These are phyloP conservation scores for Xerocomus amazonicus DNA, from an alignment of 1,284 basidiomycete genomes.

Conservation along the genomic window DNA sequence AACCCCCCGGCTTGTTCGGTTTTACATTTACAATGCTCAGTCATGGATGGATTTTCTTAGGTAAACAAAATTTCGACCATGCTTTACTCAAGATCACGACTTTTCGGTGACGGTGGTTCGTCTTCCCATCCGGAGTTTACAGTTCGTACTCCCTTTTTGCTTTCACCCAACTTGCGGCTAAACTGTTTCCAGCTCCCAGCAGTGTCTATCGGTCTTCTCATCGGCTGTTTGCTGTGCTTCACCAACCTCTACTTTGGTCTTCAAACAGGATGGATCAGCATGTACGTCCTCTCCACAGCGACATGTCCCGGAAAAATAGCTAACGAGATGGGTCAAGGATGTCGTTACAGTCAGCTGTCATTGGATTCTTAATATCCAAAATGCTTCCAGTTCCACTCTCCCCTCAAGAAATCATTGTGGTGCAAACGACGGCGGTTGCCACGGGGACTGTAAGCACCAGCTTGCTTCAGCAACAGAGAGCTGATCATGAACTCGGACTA, in stretches of 20 bases:
- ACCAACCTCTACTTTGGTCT: slow-evolving; percentile 77
- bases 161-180: background rate
- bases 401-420: slow-evolving; percentile 87
- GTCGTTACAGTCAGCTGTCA: slow-evolving; percentile 90
- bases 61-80: background rate
- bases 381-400: slow-evolving; percentile 71
- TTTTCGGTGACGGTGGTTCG: background rate
- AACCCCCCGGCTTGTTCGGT: no score
- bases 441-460: slow-evolving; percentile 62
- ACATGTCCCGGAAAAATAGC: background rate
- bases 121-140: slow-evolving; percentile 29
- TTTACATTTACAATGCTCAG: no score
- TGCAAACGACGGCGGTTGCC: slow-evolving; percentile 94
- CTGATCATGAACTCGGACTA: slow-evolving; percentile 2
- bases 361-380: slow-evolving; percentile 86
- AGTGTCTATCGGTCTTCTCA: slow-evolving; percentile 55
- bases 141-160: slow-evolving; percentile 13
- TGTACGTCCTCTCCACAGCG: slow-evolving; percentile 37
- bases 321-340: slow-evolving; percentile 58
- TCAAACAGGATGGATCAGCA: slow-evolving; percentile 76
- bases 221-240: slow-evolving; percentile 73
- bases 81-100: slow-evolving; percentile 6
- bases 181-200: slow-evolving; percentile 37
- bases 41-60: no score
- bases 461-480: background rate